phyloP scores from a whole-genome alignment of 805 yeast genomes.

The Cyberlindnera japonica region DNA sequence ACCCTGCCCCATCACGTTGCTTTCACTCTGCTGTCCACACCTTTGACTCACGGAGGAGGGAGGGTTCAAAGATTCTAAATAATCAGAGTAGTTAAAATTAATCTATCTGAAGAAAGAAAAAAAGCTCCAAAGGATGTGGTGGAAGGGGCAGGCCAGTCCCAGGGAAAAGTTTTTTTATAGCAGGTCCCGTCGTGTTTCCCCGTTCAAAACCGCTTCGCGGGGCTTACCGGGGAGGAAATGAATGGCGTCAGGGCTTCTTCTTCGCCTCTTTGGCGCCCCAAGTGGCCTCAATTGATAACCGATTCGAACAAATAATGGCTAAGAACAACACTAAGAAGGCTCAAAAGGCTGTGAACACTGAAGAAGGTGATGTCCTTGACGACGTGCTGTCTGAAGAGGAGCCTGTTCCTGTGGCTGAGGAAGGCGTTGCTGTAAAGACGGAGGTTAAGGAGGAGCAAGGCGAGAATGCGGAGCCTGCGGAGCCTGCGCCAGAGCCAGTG shows the following conservation, averaged over 20 bases:
- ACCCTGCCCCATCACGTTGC: conserved; percentile 18
- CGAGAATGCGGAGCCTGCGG: conserved; percentile 10
- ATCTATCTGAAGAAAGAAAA: conserved; percentile 29
- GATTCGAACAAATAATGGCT: conserved; percentile 8
- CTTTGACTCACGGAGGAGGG: conserved; percentile 29
- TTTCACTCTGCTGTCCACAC: conserved; percentile 55
- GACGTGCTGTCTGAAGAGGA: conserved; percentile 20
- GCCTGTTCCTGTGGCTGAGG: too few species aligned
- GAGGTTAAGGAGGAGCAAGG: conserved; percentile 10
- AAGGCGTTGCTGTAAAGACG: too few species aligned
- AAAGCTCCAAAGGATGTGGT: not conserved
- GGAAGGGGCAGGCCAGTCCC: not conserved
- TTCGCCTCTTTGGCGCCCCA: not conserved
- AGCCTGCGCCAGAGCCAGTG: conserved; percentile 8
- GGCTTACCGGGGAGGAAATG: too few species aligned
- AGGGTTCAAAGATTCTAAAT: conserved; percentile 37
- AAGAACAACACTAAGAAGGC: conserved; percentile 9
- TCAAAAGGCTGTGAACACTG: conserved; percentile 13
- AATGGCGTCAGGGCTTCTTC: too few species aligned
- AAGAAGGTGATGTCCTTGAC: conserved; percentile 18
- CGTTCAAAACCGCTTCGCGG: too few species aligned
- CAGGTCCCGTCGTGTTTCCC: not conserved
- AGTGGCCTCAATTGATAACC: conserved; percentile 1
- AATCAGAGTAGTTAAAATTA: conserved; percentile 33
- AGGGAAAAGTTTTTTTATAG: conserved; percentile 10